Percentiles rank a stretch among this genome's conserved stretches.
phyloP scores from a whole-genome alignment of 2,329 filamentous ascomycete species.

The Beauveria pseudobassiana region DNA sequence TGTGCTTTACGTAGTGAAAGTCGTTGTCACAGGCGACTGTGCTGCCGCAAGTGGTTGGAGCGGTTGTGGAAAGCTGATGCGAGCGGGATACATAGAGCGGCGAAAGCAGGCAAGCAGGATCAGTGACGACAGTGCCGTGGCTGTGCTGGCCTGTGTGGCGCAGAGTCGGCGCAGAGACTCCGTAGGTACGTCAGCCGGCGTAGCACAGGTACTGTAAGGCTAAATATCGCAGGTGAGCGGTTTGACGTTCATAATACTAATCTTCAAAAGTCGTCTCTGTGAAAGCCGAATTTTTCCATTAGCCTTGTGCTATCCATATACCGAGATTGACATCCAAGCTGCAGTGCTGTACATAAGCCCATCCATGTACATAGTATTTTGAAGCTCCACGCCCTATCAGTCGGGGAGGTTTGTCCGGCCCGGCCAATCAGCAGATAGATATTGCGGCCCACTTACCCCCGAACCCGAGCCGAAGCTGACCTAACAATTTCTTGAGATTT shows the following conservation, averaged over 20 bases:
- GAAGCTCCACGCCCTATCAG: not conserved
- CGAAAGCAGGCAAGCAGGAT: constrained; percentile 9
- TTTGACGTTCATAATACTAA: not conserved
- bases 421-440: constrained; percentile 5
- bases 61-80: constrained; percentile 1
- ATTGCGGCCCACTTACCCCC: constrained; percentile 12
- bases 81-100: not conserved
- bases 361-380: not conserved
- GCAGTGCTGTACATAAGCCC: not conserved
- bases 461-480: constrained; percentile 14
- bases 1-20: not conserved
- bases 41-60: constrained; percentile 10
- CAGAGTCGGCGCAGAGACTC: not conserved
- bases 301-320: too few relatives aligned
- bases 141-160: constrained; percentile 13
- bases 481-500: constrained; percentile 14
- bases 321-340: not conserved
- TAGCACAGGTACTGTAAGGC: not conserved
- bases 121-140: constrained; percentile 14
- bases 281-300: not conserved
- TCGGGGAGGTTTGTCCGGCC: not conserved
- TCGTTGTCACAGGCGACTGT: constrained; percentile 9
- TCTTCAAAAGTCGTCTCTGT: not conserved
- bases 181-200: not conserved
- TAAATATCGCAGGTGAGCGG: not conserved